Evolutionary conservation across 1,284 basidiomycete genomes (phyloP), one percentile per base, ranked within the genome.

Genomic region (Sporisorium iseilematis-ciliati): DNA sequence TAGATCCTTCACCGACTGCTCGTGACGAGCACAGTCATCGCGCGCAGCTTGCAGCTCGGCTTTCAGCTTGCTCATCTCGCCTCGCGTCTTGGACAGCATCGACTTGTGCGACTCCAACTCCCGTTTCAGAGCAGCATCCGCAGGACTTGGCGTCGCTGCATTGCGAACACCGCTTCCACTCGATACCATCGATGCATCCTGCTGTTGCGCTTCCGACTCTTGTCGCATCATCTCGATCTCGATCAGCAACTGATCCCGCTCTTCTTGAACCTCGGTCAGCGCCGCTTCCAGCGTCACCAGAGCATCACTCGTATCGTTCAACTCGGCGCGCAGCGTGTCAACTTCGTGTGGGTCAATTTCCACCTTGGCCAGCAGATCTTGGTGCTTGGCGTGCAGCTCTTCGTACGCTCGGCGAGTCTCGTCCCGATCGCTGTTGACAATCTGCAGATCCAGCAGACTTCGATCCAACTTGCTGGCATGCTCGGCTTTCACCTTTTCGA

Each of bases 21-120:
- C 79, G 33, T 78, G 79, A 53, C 88, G 89, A 65, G 73, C 87
- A 85, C 91, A 92, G 86, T 94, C 93, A 12, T 88, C 87, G 65
- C 91, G 90, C 21, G 94, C 87, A 14, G 81, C 88, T 81, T 94
- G 93, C 83, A 92, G 92, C 86, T 93, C 92, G 78, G 93, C 91
- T 86, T 91, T 80, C 65, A 71, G 71, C 53, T 78, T 72, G 57
- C 29, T 53, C 55, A 82, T 69, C 8, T 80, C 80, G 18, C 65
- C 68, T 23, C 70, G 61, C 20, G 68, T 72, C 60, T 82, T 92
- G 35, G 90, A 90, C 21, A 94, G 88, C 49, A 90, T 87, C 18
- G 90, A 90, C 42, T 91, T 91, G 84, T 93, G 91, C 42, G 88
- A 89, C 75, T 93, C 92, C 29, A 94, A 87, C 80, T 95, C 92